Percentiles rank a stretch among this genome's conserved stretches.
These are phyloP conservation scores for Papilionanthe hybrid DNA, from an alignment of 116 monocot species.

Conservation along the genomic window DNA sequence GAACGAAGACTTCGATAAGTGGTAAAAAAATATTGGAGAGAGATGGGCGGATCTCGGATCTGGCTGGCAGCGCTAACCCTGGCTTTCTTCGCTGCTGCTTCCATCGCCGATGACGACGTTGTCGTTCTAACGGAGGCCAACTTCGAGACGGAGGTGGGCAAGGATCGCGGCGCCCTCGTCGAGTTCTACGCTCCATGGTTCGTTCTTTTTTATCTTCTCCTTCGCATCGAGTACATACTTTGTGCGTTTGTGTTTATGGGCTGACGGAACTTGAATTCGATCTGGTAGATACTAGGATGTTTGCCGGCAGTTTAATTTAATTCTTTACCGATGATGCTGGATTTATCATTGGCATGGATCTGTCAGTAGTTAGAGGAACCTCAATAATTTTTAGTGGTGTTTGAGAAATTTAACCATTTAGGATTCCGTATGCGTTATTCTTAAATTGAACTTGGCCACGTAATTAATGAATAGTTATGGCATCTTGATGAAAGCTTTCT, in stretches of 20 bases:
- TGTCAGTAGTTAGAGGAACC: not conserved
- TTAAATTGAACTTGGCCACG: not conserved
- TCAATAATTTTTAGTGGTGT: not conserved
- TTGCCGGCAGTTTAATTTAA: not conserved
- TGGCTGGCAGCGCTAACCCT: constrained; percentile 19
- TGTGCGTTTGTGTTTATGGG: not conserved
- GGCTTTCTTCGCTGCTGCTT: constrained; percentile 3
- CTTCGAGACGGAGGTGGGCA: constrained; percentile 48
- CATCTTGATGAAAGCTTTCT: not conserved
- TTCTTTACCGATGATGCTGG: not conserved
- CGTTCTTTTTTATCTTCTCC: not conserved
- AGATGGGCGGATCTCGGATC: constrained; percentile 34
- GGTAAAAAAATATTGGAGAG: not conserved
- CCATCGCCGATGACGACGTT: constrained; percentile 31
- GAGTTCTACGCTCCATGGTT: constrained; percentile 56
- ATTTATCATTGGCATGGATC: not conserved
- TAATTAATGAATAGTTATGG: not conserved
- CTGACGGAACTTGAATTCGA: not conserved
- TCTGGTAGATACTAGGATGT: not conserved
- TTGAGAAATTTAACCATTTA: constrained; percentile 1
- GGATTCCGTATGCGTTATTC: not conserved
- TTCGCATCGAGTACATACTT: not conserved
- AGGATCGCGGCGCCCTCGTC: constrained; percentile 47
- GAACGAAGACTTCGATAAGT: not conserved
- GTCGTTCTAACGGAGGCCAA: constrained; percentile 31